phyloP scores from a whole-genome alignment of 78 protist species.

The Bodo saltans region DNA sequence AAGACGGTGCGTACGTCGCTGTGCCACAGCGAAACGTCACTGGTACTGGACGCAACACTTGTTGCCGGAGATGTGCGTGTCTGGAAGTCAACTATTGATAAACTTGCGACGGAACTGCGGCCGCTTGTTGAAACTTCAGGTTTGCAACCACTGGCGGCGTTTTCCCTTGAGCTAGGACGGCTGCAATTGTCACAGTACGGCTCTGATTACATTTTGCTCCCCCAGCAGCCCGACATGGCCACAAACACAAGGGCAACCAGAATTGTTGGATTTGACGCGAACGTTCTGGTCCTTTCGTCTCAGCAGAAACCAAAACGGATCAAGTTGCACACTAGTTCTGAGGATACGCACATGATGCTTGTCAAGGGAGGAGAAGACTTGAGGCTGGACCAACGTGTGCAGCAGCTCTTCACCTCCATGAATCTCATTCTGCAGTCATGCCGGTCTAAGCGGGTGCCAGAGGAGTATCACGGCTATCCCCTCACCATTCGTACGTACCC shows the following conservation, averaged over 20 bases:
- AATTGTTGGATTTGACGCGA: conserved; percentile 37
- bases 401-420: conserved; percentile 65
- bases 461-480: background rate
- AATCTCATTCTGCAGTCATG: conserved; percentile 57
- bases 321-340: conserved; percentile 59
- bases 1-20: too few species aligned
- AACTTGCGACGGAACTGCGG: too few species aligned
- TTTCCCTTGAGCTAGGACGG: background rate
- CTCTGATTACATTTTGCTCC: background rate
- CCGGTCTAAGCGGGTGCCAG: background rate
- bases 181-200: background rate
- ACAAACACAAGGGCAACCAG: background rate
- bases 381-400: conserved; percentile 80
- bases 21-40: too few species aligned
- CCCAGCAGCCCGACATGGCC: background rate
- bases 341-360: conserved; percentile 56
- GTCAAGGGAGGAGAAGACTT: conserved; percentile 91
- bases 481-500: conserved; percentile 64
- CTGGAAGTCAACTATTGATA: too few species aligned
- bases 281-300: conserved; percentile 65
- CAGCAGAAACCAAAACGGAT: conserved; percentile 77
- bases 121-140: too few species aligned
- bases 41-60: too few species aligned
- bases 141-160: background rate
- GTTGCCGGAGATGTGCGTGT: too few species aligned